phyloP scores from a whole-genome alignment of 164 flowering plant genomes.

The Taxillus chinensis region DNA sequence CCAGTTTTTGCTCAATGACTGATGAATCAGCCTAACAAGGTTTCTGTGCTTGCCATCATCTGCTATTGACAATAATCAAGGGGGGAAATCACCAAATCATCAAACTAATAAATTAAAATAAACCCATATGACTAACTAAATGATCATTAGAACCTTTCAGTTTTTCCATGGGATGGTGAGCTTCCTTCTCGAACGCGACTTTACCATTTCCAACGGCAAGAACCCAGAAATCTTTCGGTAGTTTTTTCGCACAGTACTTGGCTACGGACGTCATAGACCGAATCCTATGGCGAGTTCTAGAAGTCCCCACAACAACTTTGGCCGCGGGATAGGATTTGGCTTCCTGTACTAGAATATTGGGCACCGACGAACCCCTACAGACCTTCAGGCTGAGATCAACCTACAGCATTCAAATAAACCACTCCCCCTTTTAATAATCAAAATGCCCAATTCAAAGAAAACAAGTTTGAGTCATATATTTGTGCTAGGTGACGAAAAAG shows the following conservation, averaged over 20 bases:
- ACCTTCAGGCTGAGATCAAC: slow-evolving; percentile 44
- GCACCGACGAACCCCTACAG: slow-evolving; percentile 27
- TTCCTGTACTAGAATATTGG: slow-evolving; percentile 24
- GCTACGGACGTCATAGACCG: not conserved
- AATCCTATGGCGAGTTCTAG: not conserved
- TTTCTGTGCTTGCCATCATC: not conserved
- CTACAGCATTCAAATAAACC: slow-evolving; percentile 11
- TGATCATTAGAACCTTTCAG: not conserved
- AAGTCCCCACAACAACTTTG: not conserved
- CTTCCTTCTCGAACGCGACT: not conserved
- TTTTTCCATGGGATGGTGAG: not conserved
- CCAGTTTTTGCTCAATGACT: not conserved
- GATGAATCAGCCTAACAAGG: not conserved
- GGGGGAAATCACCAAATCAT: not conserved
- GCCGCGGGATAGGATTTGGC: slow-evolving; percentile 11
- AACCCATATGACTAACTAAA: not conserved
- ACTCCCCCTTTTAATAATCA: not conserved
- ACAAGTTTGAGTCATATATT: not conserved
- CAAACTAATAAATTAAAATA: not conserved
- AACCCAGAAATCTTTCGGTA: not conserved
- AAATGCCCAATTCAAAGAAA: not conserved
- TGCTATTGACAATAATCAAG: not conserved
- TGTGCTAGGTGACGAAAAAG: not conserved
- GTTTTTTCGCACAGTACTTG: not conserved
- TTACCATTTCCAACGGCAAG: not conserved